Evolutionary conservation across 345 rosid species (phyloP).

Genomic region (Camelina neglecta): DNA sequence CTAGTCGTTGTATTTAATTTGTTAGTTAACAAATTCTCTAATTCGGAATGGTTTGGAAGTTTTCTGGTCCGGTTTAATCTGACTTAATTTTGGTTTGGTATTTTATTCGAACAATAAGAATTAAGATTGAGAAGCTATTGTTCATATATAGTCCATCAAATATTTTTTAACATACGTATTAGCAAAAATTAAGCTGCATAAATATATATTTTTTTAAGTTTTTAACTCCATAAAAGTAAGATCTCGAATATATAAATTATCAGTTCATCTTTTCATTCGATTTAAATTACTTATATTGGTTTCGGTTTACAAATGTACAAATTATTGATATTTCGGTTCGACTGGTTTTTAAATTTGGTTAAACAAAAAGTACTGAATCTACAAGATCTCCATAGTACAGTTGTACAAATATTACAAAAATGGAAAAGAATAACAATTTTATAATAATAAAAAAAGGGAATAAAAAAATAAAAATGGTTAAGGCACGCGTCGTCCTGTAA

Average conservation of each 20-base stretch:
- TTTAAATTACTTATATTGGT: neutral
- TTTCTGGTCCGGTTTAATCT: neutral
- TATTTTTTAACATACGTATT: neutral
- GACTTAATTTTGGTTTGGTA: neutral
- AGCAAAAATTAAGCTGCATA: neutral
- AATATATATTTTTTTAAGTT: neutral
- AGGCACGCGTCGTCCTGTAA: slow-evolving; percentile 45
- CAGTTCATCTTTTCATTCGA: neutral
- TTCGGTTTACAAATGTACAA: neutral
- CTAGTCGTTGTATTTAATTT: neutral
- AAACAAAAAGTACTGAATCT: neutral
- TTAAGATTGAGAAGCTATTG: neutral
- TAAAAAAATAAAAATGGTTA: neutral
- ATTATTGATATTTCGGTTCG: neutral
- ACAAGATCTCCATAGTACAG: neutral
- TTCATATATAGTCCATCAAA: neutral
- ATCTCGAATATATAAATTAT: neutral
- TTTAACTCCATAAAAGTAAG: neutral
- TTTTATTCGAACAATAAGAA: no score
- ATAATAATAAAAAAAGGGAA: neutral
- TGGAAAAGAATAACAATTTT: neutral
- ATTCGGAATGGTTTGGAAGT: neutral
- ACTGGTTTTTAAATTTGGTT: neutral
- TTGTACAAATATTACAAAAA: neutral
- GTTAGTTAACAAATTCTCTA: neutral